These are phyloP conservation scores for Lactarius trivialis DNA, from an alignment of 768 basidiomycete species.

Conservation along the genomic window DNA sequence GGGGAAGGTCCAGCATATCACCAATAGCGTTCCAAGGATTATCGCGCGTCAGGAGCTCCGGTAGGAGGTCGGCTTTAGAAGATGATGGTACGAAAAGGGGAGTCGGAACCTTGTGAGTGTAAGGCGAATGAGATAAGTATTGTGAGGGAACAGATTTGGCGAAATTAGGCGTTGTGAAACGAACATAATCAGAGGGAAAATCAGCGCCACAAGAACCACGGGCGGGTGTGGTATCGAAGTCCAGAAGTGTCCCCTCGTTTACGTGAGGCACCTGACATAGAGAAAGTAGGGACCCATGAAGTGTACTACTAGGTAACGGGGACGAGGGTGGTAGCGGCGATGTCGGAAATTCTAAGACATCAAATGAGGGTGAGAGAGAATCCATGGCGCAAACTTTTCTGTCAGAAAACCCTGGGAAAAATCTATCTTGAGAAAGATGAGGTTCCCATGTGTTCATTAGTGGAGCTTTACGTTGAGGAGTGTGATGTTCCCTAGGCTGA, in stretches of 20 bases:
- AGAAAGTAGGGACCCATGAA: neutral
- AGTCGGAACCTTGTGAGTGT: neutral
- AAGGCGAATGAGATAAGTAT: neutral
- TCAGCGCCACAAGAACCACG: neutral
- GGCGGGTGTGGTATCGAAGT: neutral
- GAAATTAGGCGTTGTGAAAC: neutral
- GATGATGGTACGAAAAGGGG: neutral
- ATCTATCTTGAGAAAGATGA: neutral
- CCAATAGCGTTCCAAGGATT: slow-evolving; percentile 23
- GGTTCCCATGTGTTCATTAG: neutral
- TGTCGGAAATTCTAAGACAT: slow-evolving; percentile 10
- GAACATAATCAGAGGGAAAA: neutral
- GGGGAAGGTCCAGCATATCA: slow-evolving; percentile 14
- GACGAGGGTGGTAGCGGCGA: slow-evolving; percentile 18
- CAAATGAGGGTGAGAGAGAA: slow-evolving; percentile 3
- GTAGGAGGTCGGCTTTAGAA: slow-evolving; percentile 11
- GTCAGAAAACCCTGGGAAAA: neutral
- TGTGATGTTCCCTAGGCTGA: neutral
- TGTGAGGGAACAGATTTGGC: neutral
- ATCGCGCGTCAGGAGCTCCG: slow-evolving; percentile 2
- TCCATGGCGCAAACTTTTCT: too few relatives aligned
- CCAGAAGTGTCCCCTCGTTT: neutral
- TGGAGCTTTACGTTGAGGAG: neutral
- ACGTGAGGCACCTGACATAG: neutral
- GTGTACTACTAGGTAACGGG: slow-evolving; percentile 11